Evolutionary conservation across 2,329 filamentous ascomycete species (phyloP).

Genomic region (Trichoderma sp.): DNA sequence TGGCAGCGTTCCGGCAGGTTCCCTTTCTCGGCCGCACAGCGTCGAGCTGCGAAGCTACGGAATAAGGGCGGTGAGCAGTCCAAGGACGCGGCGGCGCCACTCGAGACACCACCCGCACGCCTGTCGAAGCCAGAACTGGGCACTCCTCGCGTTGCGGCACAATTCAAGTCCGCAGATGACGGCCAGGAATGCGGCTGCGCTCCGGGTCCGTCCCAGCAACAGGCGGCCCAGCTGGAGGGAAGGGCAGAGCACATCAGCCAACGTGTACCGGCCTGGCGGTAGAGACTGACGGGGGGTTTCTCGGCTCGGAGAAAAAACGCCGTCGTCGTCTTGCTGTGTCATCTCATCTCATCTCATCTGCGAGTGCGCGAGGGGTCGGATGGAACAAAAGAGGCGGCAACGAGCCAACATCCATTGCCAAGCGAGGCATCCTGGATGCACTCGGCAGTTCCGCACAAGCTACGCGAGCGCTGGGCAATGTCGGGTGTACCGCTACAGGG

Average conservation of each 20-base stretch:
- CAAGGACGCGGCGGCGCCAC: background rate
- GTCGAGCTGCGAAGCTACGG: background rate
- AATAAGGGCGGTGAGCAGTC: background rate
- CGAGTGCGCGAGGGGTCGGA: background rate
- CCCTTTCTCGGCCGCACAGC: background rate
- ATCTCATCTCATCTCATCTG: conserved; percentile 6
- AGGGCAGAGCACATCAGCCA: no score
- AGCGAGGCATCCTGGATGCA: conserved; percentile 8
- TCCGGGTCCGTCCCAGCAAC: background rate
- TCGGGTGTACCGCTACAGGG: background rate
- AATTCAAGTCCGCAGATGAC: background rate
- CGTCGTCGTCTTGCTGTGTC: background rate
- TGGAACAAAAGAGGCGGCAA: background rate
- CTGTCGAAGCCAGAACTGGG: background rate
- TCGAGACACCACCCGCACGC: background rate
- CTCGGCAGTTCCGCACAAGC: conserved; percentile 12
- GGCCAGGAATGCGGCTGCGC: background rate
- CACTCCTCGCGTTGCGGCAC: background rate
- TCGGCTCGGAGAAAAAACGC: conserved; percentile 15
- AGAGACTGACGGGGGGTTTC: conserved; percentile 1
- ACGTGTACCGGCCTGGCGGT: conserved; percentile 15
- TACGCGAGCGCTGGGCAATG: background rate
- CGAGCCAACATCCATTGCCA: background rate
- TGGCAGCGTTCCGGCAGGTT: background rate
- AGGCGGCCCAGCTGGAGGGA: background rate